Evolutionary conservation across 371 early-diverging fungal genomes (phyloP), one percentile per base, ranked within the genome.

Genomic region (Fennellomyces sp.): DNA sequence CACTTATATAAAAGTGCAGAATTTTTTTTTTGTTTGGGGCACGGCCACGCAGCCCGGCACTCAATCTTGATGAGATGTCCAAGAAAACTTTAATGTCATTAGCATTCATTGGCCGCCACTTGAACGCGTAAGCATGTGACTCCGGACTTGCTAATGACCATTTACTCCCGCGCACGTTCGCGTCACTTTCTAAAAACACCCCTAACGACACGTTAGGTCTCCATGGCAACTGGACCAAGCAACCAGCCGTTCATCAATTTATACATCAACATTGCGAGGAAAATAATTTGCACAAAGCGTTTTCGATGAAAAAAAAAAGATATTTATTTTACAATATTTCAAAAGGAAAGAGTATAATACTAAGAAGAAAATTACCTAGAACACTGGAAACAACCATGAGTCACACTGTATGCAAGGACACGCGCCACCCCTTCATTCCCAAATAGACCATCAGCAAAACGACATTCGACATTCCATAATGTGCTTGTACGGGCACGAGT

Each of bases 401-500:
- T n/a, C n/a, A n/a, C n/a, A n/a, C n/a, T n/a, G n/a, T n/a, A n/a
- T n/a, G n/a, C n/a, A n/a, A n/a, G n/a, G n/a, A n/a, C n/a, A n/a
- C n/a, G n/a, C n/a, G n/a, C n/a, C n/a, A n/a, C 15, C 15, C 30
- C 49, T 8, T 49, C n/a, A 5, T 25, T 21, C 23, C 8, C 5
- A 50, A 30, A 50, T 5, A 50, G 8, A 28, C 45, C 45, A 45
- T 45, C 45, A 31, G 31, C 51, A 31, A 54, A 36, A 33, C 69
- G 66, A 70, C 70, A 66, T 66, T 70, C 70, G 69, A 69, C 69
- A 69, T 69, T 66, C 63, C 57, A 58, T 62, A 61, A 31, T 61
- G 61, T 60, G 64, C 64, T 61, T 66, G 66, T 69, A 65, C 70
- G 56, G 50, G 70, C 70, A 70, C 70, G 64, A 66, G 66, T 70